phyloP scores from a whole-genome alignment of 164 flowering plant species.

The Santalum album region DNA sequence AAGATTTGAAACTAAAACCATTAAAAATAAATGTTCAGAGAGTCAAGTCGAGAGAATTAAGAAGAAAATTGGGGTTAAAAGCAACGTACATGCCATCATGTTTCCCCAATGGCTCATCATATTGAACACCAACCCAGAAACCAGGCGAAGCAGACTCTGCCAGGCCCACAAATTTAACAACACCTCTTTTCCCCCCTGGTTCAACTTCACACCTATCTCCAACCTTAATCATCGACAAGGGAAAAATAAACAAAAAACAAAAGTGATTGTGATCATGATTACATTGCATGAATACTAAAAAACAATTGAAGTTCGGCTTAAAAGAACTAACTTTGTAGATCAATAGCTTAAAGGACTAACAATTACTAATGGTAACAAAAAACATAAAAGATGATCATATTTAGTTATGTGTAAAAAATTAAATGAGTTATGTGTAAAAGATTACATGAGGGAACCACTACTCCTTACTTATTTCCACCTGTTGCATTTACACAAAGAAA shows the following conservation, averaged over 20 bases:
- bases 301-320: too few relatives aligned
- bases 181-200: conserved; percentile 91
- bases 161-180: conserved; percentile 68
- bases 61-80: neutral
- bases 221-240: conserved; percentile 41
- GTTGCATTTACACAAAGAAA: too few relatives aligned
- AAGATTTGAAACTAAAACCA: neutral
- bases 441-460: too few relatives aligned
- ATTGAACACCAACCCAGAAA: conserved; percentile 93
- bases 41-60: neutral
- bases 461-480: too few relatives aligned
- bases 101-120: conserved; percentile 94
- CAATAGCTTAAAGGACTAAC: too few relatives aligned
- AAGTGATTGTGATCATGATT: neutral
- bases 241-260: neutral
- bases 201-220: conserved; percentile 95
- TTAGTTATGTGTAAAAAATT: too few relatives aligned
- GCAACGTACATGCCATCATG: conserved; percentile 82
- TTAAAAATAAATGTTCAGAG: neutral
- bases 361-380: too few relatives aligned
- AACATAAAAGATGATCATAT: too few relatives aligned
- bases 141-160: conserved; percentile 83
- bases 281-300: too few relatives aligned
- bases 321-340: too few relatives aligned
- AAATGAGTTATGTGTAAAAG: too few relatives aligned